A percentile compares a stretch with the other conserved stretches of the same genome.
These are phyloP conservation scores for Cercophora samala DNA, from an alignment of 495 filamentous ascomycete species.

Conservation along the genomic window DNA sequence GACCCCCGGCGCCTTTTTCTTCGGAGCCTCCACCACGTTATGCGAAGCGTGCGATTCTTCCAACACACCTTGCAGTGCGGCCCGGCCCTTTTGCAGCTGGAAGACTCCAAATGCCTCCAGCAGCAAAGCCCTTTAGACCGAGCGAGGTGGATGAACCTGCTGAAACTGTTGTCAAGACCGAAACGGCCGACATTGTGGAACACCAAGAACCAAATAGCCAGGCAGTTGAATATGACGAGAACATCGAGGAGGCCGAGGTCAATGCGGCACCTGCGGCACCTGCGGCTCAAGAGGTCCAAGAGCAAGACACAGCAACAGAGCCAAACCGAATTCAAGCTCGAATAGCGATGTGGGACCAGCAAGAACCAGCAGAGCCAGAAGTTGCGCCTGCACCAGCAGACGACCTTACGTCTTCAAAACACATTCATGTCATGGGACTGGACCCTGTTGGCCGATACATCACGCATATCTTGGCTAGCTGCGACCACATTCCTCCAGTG, in stretches of 20 bases:
- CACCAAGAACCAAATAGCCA: neutral
- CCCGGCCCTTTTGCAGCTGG: neutral
- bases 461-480: slow-evolving; percentile 46
- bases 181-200: neutral
- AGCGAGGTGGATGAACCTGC: neutral
- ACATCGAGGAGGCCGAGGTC: neutral
- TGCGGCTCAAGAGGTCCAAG: neutral
- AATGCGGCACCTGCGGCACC: neutral
- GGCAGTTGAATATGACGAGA: neutral
- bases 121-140: neutral
- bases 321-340: slow-evolving; percentile 1
- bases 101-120: neutral
- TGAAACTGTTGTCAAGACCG: neutral
- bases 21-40: neutral
- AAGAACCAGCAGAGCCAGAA: neutral
- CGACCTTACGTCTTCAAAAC: slow-evolving; percentile 26
- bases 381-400: neutral
- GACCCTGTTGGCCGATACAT: slow-evolving; percentile 49
- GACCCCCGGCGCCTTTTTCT: neutral
- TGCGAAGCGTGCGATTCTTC: neutral
- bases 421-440: slow-evolving; percentile 53
- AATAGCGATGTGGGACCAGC: slow-evolving; percentile 13
- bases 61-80: neutral
- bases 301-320: neutral
- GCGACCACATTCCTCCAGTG: slow-evolving; percentile 28